Conservation (phyloP, 192 early-diverging fungal genomes). For the Coemansia sp. region DNA sequence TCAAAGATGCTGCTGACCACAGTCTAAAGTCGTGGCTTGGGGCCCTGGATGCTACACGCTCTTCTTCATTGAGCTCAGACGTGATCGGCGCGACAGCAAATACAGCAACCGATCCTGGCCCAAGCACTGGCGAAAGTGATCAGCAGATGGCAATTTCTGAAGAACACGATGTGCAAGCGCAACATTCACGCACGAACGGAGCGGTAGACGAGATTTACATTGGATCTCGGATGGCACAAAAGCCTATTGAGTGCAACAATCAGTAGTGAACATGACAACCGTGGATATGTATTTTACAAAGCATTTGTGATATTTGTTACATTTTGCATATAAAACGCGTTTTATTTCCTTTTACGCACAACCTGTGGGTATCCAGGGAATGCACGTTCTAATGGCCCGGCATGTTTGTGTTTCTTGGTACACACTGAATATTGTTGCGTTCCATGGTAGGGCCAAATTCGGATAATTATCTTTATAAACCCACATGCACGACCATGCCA, state of each 20-base stretch:
- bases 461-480: too few relatives aligned
- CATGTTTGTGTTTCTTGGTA: too few relatives aligned
- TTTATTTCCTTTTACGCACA: not conserved
- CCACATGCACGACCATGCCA: too few relatives aligned
- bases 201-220: constrained; percentile 38
- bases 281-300: not conserved
- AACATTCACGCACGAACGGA: not conserved
- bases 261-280: constrained; percentile 9
- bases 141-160: not conserved
- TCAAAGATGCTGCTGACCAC: constrained; percentile 35
- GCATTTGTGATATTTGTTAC: not conserved
- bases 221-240: constrained; percentile 25
- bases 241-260: constrained; percentile 46
- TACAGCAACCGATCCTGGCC: not conserved
- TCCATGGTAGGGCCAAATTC: too few relatives aligned
- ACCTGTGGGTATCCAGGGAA: too few relatives aligned
- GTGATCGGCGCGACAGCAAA: not conserved
- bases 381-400: too few relatives aligned
- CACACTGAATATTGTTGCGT: too few relatives aligned
- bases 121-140: not conserved
- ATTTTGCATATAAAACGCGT: not conserved
- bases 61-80: not conserved
- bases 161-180: not conserved
- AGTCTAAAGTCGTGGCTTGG: constrained; percentile 41
- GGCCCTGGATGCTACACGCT: constrained; percentile 22